Evolutionary conservation across 768 basidiomycete genomes (phyloP).

Genomic region (Collybiopsis confluens): DNA sequence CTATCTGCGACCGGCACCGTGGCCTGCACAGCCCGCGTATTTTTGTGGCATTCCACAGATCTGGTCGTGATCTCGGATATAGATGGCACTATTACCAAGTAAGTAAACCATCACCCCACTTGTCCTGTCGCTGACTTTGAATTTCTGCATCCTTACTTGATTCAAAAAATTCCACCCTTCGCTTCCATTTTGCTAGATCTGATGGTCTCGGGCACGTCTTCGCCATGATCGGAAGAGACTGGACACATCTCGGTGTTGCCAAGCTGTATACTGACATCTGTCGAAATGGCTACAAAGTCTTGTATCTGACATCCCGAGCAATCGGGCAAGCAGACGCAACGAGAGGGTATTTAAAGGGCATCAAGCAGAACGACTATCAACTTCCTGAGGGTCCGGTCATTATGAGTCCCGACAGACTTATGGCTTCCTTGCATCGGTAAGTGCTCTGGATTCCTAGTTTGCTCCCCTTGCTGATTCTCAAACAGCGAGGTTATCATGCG

Average conservation of each 20-base stretch:
- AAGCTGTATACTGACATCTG: conserved; percentile 95
- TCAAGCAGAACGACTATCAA: conserved; percentile 94
- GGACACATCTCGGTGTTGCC: conserved; percentile 96
- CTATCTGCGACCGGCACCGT: conserved; percentile 77
- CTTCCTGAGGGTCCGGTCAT: conserved; percentile 98
- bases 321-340: conserved; percentile 99
- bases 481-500: conserved; percentile 95
- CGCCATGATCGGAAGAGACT: conserved; percentile 96
- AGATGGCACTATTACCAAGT: conserved; percentile 99
- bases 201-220: conserved; percentile 96
- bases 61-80: conserved; percentile 93
- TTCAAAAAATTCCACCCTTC: too few relatives aligned
- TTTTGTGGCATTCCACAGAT: conserved; percentile 93
- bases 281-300: conserved; percentile 95
- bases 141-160: background rate
- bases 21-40: conserved; percentile 88
- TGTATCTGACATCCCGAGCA: conserved; percentile 95
- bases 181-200: conserved; percentile 48
- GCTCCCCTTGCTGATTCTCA: background rate
- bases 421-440: conserved; percentile 91
- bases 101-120: conserved; percentile 16
- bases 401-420: conserved; percentile 95
- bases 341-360: conserved; percentile 87
- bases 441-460: conserved; percentile 14
- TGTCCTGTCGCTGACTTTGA: background rate